Conservation (phyloP, 2,329 filamentous ascomycete genomes). For the Knoxdaviesia proteae region DNA sequence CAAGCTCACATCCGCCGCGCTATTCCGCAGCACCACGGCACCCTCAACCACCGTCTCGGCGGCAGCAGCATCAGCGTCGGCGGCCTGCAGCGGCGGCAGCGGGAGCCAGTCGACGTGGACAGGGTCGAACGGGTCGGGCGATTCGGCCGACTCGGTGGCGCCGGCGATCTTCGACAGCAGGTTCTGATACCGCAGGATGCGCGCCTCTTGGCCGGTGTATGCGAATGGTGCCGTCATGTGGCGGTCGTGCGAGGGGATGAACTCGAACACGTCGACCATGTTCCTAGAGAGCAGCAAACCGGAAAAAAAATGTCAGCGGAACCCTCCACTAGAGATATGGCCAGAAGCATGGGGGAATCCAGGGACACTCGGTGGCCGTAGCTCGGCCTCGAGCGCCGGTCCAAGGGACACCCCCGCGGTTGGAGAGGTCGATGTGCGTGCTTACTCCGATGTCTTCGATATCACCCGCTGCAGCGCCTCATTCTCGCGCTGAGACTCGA, state of each 20-base stretch:
- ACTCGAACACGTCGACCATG: constrained; percentile 48
- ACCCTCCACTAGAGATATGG: background rate
- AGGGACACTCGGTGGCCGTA: too few species aligned
- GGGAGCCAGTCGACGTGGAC: constrained; percentile 33
- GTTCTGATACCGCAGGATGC: constrained; percentile 36
- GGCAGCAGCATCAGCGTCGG: constrained; percentile 18
- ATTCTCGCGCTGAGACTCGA: constrained; percentile 41
- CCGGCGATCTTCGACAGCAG: constrained; percentile 37
- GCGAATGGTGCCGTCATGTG: constrained; percentile 19
- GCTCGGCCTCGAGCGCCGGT: too few species aligned
- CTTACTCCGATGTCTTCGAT: constrained; percentile 42
- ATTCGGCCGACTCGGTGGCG: constrained; percentile 14
- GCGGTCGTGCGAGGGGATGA: constrained; percentile 26
- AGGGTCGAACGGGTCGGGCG: constrained; percentile 16
- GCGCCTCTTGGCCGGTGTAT: constrained; percentile 32
- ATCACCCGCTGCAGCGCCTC: constrained; percentile 44
- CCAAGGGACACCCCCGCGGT: background rate
- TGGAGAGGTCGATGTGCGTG: background rate
- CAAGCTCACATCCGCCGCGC: constrained; percentile 10
- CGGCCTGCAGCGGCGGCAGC: background rate
- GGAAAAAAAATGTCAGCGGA: constrained; percentile 4
- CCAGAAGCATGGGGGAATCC: too few species aligned
- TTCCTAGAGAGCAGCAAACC: constrained; percentile 25
- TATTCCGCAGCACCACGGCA: background rate
- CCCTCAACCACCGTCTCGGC: constrained; percentile 20